Evolutionary conservation across 169 alveolate genomes (phyloP), one percentile per base, ranked within the genome.

Genomic region (Plasmodium malariae): DNA sequence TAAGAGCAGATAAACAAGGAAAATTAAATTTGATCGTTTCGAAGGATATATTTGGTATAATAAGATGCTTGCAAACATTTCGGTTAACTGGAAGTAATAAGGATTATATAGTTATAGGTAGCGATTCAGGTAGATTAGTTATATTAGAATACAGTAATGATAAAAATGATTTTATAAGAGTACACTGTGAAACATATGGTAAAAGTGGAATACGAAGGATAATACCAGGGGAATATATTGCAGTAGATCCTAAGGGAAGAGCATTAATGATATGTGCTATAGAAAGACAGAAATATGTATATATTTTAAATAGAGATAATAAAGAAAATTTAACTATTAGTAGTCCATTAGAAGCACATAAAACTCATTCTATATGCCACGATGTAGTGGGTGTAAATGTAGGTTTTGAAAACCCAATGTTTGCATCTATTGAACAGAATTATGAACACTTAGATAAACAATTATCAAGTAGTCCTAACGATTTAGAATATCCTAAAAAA

Each of bases 221-320:
- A 2, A 98, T 98, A 4, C 99, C 99, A 5, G 99, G 99, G 0
- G 99, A 98, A 89, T 98, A 98, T 95, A 92, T 99, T 49, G 99
- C 99, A 11, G 99, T 97, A 32, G 99, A 99, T 92, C 99, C 99
- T 5, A 98, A 98, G 94, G 99, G 99, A 14, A 96, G 99, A 76
- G 99, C 99, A 0, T 93, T 98, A 49, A 98, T 98, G 99, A 94
- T 98, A 19, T 99, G 99, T 14, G 99, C 99, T 5, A 96, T 98
- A 12, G 99, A 99, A 95, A 97, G 98, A 67, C 98, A 97, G 92
- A 99, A 99, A 95, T 98, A 98, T 69, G 99, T 98, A 9, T 99
- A 98, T 94, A 97, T 98, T 40, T 94, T 99, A 63, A 98, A 97
- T 93, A 88, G 99, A 68, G 99, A 99, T 88, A 91, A 92, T 70